These are phyloP conservation scores for Cyclotella sp. DNA, from an alignment of 108 stramenopile genomes.

Conservation along the genomic window DNA sequence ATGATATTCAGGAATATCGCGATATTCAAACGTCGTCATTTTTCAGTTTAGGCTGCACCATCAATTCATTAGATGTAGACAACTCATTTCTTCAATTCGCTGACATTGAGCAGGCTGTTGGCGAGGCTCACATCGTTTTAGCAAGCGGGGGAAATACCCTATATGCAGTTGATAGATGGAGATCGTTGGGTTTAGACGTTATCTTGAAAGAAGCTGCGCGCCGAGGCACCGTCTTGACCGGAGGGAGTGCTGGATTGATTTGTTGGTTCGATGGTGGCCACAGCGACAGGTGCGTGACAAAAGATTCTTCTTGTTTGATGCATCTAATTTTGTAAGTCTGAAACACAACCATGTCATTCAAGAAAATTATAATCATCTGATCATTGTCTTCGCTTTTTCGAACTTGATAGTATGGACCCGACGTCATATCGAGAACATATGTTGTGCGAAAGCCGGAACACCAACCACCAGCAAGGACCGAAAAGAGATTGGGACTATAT, in stretches of 20 bases:
- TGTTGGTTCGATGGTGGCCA: conserved; percentile 90
- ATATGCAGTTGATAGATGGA: conserved; percentile 87
- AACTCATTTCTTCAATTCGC: conserved; percentile 27
- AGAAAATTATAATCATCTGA: neutral
- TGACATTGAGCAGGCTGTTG: conserved; percentile 50
- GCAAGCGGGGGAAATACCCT: conserved; percentile 88
- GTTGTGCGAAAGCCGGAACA: neutral
- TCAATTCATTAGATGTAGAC: conserved; percentile 30
- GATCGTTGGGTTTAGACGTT: conserved; percentile 56
- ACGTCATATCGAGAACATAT: neutral
- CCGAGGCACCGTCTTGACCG: conserved; percentile 61
- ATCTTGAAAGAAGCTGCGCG: conserved; percentile 51
- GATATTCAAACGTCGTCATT: conserved; percentile 44
- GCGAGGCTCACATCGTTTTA: conserved; percentile 65
- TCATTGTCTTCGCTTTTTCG: too few relatives aligned
- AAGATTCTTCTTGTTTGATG: too few relatives aligned
- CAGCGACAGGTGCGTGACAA: conserved; percentile 48
- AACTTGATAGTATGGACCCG: neutral
- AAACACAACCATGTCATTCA: neutral
- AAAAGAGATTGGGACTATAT: conserved; percentile 68
- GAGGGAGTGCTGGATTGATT: conserved; percentile 86
- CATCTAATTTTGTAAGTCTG: too few relatives aligned
- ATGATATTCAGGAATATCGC: conserved; percentile 61
- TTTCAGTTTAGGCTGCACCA: conserved; percentile 46
- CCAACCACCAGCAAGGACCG: neutral